Conservation (phyloP, 768 basidiomycete species). For the Chalciporus sphaerocephalus region DNA sequence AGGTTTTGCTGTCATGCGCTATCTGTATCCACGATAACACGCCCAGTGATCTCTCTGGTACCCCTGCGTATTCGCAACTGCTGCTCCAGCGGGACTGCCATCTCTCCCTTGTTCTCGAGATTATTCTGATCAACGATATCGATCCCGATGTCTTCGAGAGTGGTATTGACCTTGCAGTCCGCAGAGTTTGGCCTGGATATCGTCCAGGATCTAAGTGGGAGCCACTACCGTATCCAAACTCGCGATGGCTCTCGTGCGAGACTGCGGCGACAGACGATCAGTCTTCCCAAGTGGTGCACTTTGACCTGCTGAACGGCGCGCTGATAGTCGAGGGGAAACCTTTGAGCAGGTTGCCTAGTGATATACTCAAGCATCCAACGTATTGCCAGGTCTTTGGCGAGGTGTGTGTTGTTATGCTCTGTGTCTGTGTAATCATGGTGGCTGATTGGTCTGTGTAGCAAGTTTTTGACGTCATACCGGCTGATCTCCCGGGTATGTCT, state of each 20-base stretch:
- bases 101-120: constrained; percentile 25
- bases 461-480: constrained; percentile 21
- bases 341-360: constrained; percentile 20
- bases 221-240: constrained; percentile 5
- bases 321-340: constrained; percentile 28
- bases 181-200: constrained; percentile 23
- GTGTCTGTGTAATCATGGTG: not conserved
- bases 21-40: constrained; percentile 28
- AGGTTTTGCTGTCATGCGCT: constrained; percentile 18
- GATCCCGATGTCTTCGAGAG: not conserved
- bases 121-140: constrained; percentile 1
- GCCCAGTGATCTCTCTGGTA: constrained; percentile 7
- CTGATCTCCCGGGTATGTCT: constrained; percentile 25
- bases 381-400: constrained; percentile 22
- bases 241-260: constrained; percentile 21
- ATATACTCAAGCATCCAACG: constrained; percentile 15
- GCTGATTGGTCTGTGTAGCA: constrained; percentile 13
- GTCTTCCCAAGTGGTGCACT: constrained; percentile 20
- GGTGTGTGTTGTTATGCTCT: no score
- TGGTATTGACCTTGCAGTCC: constrained; percentile 20
- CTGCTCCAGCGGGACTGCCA: constrained; percentile 32
- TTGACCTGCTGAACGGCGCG: constrained; percentile 23
- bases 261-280: constrained; percentile 9
- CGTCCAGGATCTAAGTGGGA: constrained; percentile 23
- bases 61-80: constrained; percentile 7